Base-by-base conservation (phyloP, 768 basidiomycete genomes). In the Chiua virens region DNA sequence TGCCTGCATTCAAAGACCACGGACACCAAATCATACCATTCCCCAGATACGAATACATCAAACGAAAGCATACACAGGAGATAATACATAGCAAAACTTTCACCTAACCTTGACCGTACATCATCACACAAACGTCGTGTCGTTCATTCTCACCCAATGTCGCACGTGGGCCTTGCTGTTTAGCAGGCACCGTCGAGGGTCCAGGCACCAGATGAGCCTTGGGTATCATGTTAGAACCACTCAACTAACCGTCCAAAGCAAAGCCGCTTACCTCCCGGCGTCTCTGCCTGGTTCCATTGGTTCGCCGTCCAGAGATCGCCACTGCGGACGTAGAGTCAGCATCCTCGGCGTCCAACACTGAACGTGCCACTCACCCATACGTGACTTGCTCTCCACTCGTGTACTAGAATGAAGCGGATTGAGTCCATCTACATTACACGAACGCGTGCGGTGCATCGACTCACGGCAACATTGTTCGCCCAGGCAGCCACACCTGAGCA, bases 171-270 rank as follows among this genome's bases (percentile, higher is more conserved):
- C 8, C 27, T 27, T 27, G 2, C 6, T 27, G 9, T 27, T 30
- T 30, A 30, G 23, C 85, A 86, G 37, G 75, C 62, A 8, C 83
- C 82, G 60, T 79, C 68, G 58, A 85, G 77, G 42, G 70, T 71
- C 84, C 85, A 86, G 42, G 79, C 81, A 47, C 75, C 79, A 22
- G 77, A 74, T 34, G 71, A 3, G 41, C 77, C 81, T 83, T 39
- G 18, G n/a, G 17, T 14, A 11, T 21, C 5, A 5, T 8, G 11
- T 46, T 17, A 49, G 41, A 6, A 42, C 27, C 32, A 34, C 37
- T 13, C 23, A 6, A 42, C 20, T 11, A 25, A 25, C 18, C 1
- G 40, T n/a, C 14, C 8, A 20, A 25, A 8, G 1, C 3, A 15
- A 41, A 21, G 15, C 27, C 14, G 20, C 45, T 49, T 35, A 66